Base-by-base conservation (phyloP, 2,329 filamentous ascomycete species). In the Diaporthe sp. region DNA sequence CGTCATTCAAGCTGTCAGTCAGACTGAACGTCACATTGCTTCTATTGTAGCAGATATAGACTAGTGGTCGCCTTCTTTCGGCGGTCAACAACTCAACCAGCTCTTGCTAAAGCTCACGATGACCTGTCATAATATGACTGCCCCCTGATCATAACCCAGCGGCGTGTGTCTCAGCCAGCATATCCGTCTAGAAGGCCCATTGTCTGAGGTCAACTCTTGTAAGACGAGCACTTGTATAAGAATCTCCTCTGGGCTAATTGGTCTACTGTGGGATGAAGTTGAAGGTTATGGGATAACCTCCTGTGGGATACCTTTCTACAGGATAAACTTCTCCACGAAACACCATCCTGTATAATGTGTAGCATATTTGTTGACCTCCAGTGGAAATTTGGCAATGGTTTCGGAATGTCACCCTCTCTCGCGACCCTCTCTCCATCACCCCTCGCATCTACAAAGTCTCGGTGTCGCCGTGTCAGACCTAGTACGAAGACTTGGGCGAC, bases 11-110 rank as follows among this genome's bases (percentile, higher is more conserved):
- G 38, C 35, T 42, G 13, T 60, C 57, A 25, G 7, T 60, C 10
- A 17, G 17, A 25, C n/a, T 15, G 12, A 15, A 60, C 25, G 22
- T 38, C 13, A 25, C 33, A 60, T 60, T 40, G 22, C 57, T 60
- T 60, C 57, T 17, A 60, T 60, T 40, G 57, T n/a, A 60, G 57
- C 57, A 60, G 57, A 61, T 61, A 42, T 28, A 28, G 22, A 28
- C 35, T 40, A 61, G 25, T 19, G n/a, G 7, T 33, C 30, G 54
- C 15, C 28, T 33, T 22, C 57, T 12, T 19, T 19, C 33, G 28
- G 25, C 28, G 28, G 40, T 22, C 28, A 33, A 2, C 30, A 7
- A 17, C 5, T 22, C 38, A 40, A 61, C n/a, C 35, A 8, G 10
- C 35, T 25, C 3, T 22, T 38, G 30, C 42, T 38, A 19, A 52